These are phyloP conservation scores for Leishmania turanica DNA, from an alignment of 208 protist genomes.

Conservation along the genomic window DNA sequence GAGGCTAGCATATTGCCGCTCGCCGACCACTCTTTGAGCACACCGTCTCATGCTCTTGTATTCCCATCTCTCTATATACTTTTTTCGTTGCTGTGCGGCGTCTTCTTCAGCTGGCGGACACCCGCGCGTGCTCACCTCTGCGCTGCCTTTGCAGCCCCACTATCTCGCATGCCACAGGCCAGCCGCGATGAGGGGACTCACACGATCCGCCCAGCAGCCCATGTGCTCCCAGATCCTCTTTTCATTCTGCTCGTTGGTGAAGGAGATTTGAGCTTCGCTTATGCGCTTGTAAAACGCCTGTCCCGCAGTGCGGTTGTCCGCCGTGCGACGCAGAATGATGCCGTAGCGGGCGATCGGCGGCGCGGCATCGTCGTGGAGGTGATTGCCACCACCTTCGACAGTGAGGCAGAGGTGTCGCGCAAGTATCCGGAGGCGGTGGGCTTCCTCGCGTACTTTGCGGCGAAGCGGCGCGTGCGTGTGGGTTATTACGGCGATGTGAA, in stretches of 20 bases:
- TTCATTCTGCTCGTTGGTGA: slow-evolving; percentile 57
- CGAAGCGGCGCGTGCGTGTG: slow-evolving; percentile 46
- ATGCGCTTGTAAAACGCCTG: slow-evolving; percentile 53
- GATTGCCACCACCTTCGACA: slow-evolving; percentile 50
- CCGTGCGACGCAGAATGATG: slow-evolving; percentile 3
- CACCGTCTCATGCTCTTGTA: not conserved
- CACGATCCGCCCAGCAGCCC: not conserved
- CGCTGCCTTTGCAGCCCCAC: not conserved
- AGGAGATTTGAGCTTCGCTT: slow-evolving; percentile 61
- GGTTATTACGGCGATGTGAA: slow-evolving; percentile 42
- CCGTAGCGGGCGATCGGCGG: not conserved
- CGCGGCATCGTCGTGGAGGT: slow-evolving; percentile 22
- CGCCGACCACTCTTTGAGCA: not conserved
- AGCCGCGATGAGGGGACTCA: not conserved
- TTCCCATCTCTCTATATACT: not conserved
- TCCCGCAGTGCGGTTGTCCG: slow-evolving; percentile 22
- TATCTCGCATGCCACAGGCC: not conserved
- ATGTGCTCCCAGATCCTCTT: slow-evolving; percentile 14
- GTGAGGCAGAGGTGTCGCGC: slow-evolving; percentile 11
- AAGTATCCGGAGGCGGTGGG: slow-evolving; percentile 60
- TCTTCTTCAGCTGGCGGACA: not conserved
- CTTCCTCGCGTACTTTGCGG: slow-evolving; percentile 47
- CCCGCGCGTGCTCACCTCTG: not conserved
- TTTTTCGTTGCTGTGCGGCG: not conserved
- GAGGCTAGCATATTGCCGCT: not conserved